Percentiles rank a stretch among this genome's conserved stretches.
phyloP scores from a whole-genome alignment of 2,329 filamentous ascomycete genomes.

The Penicillium sp. region DNA sequence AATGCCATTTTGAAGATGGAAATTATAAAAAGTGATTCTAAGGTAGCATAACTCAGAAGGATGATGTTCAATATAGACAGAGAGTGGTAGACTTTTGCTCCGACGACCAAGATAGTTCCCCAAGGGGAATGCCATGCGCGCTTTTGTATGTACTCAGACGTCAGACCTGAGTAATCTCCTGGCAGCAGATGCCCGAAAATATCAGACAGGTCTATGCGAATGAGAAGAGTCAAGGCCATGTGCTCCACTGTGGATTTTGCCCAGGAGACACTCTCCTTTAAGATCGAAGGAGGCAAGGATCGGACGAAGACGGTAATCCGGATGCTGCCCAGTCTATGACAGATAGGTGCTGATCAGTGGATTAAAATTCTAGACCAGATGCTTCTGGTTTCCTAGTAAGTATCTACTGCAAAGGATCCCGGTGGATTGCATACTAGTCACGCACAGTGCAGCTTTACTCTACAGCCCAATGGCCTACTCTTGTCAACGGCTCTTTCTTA shows the following conservation, averaged over 20 bases:
- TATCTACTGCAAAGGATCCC: neutral
- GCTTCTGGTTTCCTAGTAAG: neutral
- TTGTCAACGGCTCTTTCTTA: neutral
- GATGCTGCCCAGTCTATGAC: conserved; percentile 12
- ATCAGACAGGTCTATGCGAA: conserved; percentile 13
- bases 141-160: conserved; percentile 26
- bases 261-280: conserved; percentile 9
- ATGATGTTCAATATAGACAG: conserved; percentile 7
- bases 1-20: conserved; percentile 13
- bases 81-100: neutral
- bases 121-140: conserved; percentile 4
- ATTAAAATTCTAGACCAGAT: conserved; percentile 5
- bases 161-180: conserved; percentile 8
- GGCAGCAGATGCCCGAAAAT: conserved; percentile 13
- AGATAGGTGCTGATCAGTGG: conserved; percentile 6
- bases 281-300: conserved; percentile 14
- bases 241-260: conserved; percentile 26
- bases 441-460: neutral
- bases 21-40: neutral
- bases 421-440: neutral
- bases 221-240: conserved; percentile 19
- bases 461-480: conserved; percentile 7
- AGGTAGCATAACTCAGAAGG: conserved; percentile 3
- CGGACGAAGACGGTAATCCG: conserved; percentile 16
- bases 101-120: neutral